Evolutionary conservation across 164 flowering plant species (phyloP), one percentile per base, ranked within the genome.

Genomic region (Echeveria elegans): DNA sequence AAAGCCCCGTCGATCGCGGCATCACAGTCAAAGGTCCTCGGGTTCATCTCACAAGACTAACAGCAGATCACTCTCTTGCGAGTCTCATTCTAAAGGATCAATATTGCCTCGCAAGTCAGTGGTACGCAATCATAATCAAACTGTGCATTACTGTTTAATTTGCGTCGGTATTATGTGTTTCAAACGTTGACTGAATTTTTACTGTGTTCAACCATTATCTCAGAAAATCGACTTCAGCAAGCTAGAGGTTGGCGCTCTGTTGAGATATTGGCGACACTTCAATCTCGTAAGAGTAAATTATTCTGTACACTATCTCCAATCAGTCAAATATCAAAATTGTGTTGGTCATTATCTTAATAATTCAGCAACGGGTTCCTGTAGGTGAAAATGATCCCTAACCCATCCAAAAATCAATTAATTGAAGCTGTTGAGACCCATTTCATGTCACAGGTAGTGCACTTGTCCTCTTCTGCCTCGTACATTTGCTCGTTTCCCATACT

Each of bases 241-340:
- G 75, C 78, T 93, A 63, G 96, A 88, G 77, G 88, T 84, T 80
- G 77, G 83, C 60, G 96, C 98, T 15, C 72, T 93, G 34, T 76
- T 92, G 96, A 90, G 90, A 88, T 93, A 93, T 82, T 81, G 81
- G 86, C 89, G 85, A 58, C 97, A 93, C 76, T 93, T 88, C 74
- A 90, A 93, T 73, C 96, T 93, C 72, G 98, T 93, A 72, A 82
- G 96, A 81, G 60, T 15, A n/a, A 2, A 52, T 21, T 34, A 19
- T 40, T 19, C 11, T 40, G 8, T 40, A 0, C 45, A 40, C 11
- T 7, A 40, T 40, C 11, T 63, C 28, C 38, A 31, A 1, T 9
- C 45, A 63, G 36, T 34, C 65, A 63, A 24, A 26, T 6, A 26
- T 53, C 60, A 26, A 53, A 16, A 24, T 63, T 30, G 50, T 40